phyloP scores from a whole-genome alignment of 768 basidiomycete species.

The Lactarius sp. region DNA sequence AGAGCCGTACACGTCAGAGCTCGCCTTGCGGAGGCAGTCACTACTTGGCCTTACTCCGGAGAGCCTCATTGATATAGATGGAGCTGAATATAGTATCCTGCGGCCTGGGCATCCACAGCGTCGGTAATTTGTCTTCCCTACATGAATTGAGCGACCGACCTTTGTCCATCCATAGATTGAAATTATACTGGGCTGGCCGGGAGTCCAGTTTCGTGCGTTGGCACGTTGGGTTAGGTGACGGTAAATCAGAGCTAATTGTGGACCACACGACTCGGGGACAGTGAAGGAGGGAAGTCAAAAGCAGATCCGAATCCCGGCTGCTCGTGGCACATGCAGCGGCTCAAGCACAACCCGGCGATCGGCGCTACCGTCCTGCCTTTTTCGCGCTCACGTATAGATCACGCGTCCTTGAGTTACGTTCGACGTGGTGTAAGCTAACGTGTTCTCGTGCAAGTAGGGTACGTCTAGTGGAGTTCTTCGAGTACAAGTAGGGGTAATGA shows the following conservation, averaged over 20 bases:
- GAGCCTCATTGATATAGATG: slow-evolving; percentile 24
- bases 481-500: not conserved
- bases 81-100: slow-evolving; percentile 21
- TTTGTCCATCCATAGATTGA: slow-evolving; percentile 33
- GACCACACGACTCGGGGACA: slow-evolving; percentile 21
- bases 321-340: slow-evolving; percentile 11
- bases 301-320: not conserved
- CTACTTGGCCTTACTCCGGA: slow-evolving; percentile 20
- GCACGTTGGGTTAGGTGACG: slow-evolving; percentile 40
- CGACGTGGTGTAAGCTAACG: not conserved
- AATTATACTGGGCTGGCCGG: slow-evolving; percentile 62
- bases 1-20: slow-evolving; percentile 19
- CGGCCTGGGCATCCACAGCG: slow-evolving; percentile 13
- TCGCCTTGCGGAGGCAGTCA: not conserved
- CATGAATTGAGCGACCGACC: slow-evolving; percentile 19
- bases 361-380: slow-evolving; percentile 19
- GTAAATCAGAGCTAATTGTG: slow-evolving; percentile 16
- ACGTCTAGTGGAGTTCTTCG: not conserved
- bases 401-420: not conserved
- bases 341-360: slow-evolving; percentile 1
- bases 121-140: slow-evolving; percentile 1
- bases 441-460: not conserved
- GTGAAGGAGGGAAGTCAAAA: slow-evolving; percentile 19
- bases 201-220: slow-evolving; percentile 68
- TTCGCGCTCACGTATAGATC: slow-evolving; percentile 9